Base-by-base conservation (phyloP, 176 grass and related monocot species). In the Carex scoparia region DNA sequence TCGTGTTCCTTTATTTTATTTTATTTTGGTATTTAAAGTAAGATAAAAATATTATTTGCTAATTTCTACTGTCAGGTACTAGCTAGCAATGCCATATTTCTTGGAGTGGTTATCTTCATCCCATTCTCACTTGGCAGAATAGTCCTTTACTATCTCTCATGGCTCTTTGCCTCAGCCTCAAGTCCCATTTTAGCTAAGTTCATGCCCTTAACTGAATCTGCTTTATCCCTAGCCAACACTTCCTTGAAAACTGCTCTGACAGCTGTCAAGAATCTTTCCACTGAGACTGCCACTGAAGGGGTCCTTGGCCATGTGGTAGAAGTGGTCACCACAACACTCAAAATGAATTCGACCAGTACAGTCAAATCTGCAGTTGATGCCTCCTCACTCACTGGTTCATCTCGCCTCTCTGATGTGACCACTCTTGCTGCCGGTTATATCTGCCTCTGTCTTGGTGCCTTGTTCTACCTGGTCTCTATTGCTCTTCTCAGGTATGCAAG, bases 51-150 rank as follows among this genome's bases (percentile, higher is more conserved):
- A 79, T 18, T 51, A 16, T 12, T 82, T 63, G 54, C n/a, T 84
- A 85, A 64, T 73, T 16, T 89, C 58, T 84, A 32, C 87, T 66
- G 74, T 60, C 87, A 99, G 97, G 97, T 99, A 69, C 81, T 99
- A 66, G 97, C 97, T 73, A 99, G 97, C 84, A 99, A 99, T 99
- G 90, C 93, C 70, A 99, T 99, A 89, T 99, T 99, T 78, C 93
- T 99, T 37, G 86, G 92, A 67, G 97, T 99, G 85, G 93, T 99
- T 37, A 94, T 99, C 68, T 94, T 99, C 63, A 68, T 99, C 85
- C 97, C 97, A 1, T 99, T 99, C 81, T 99, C 97, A 84, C 84
- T 96, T 38, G 97, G 97, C 80, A 99, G 97, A 86, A 94, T 99
- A 75, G 84, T 94, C n/a, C 84, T 99, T 71, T 91, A 90, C 82